Conservation (phyloP, 495 filamentous ascomycete species). For the Pyronema domesticum region DNA sequence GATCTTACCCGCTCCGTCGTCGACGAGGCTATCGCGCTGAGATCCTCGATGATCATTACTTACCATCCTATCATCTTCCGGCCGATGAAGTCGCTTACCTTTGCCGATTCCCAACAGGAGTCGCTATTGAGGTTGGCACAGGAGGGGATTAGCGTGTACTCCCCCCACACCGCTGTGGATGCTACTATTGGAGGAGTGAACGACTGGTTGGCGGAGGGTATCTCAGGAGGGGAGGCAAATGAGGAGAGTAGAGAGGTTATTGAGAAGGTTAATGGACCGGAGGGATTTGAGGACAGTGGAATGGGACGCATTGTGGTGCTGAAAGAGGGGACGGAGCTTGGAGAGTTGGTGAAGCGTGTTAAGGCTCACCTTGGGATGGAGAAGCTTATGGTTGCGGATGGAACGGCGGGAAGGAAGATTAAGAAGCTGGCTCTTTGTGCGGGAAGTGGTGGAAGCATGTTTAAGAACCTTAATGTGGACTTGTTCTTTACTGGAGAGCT, state of each 20-base stretch:
- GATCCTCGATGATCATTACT: slow-evolving; percentile 61
- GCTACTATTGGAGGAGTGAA: slow-evolving; percentile 71
- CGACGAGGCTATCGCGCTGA: slow-evolving; percentile 66
- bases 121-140: slow-evolving; percentile 67
- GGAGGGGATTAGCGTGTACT: slow-evolving; percentile 59
- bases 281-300: slow-evolving; percentile 16
- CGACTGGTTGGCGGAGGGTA: slow-evolving; percentile 87
- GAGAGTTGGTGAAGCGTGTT: slow-evolving; percentile 14
- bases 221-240: slow-evolving; percentile 35
- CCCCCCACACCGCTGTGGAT: slow-evolving; percentile 86
- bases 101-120: slow-evolving; percentile 69
- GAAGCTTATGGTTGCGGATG: slow-evolving; percentile 14
- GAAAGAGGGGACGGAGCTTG: background rate
- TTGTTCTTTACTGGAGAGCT: slow-evolving; percentile 82
- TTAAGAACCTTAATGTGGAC: slow-evolving; percentile 52
- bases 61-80: slow-evolving; percentile 97
- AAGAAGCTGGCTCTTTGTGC: slow-evolving; percentile 45
- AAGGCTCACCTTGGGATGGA: slow-evolving; percentile 15
- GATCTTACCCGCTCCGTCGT: slow-evolving; percentile 82
- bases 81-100: slow-evolving; percentile 69
- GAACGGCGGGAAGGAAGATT: slow-evolving; percentile 6
- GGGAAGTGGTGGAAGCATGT: slow-evolving; percentile 58
- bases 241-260: slow-evolving; percentile 28
- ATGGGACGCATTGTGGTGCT: slow-evolving; percentile 20
- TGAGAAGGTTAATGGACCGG: slow-evolving; percentile 12